Conservation (phyloP, 495 filamentous ascomycete genomes). For the Pseudevernia furfuracea region DNA sequence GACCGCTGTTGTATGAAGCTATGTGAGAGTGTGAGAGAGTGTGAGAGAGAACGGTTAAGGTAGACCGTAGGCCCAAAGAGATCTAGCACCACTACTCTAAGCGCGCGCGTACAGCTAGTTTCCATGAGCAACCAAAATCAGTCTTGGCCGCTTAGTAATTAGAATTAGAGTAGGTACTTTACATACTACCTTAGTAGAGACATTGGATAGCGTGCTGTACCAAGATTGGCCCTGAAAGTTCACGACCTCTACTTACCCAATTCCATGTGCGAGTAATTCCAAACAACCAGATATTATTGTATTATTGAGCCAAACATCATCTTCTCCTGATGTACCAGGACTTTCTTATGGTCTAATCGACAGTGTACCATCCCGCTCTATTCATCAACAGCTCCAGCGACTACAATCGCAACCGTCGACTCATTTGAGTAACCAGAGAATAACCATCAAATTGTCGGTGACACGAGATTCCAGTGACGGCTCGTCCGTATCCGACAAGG, state of each 20-base stretch:
- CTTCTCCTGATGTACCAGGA: neutral
- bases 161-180: too few relatives aligned
- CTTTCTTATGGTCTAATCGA: neutral
- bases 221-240: neutral
- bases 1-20: neutral
- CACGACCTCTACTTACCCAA: neutral
- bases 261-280: neutral
- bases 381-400: neutral
- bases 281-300: neutral
- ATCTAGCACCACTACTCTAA: neutral
- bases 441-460: constrained; percentile 60
- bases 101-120: too few relatives aligned
- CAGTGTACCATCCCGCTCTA: neutral
- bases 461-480: constrained; percentile 53
- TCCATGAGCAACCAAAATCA: too few relatives aligned
- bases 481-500: constrained; percentile 58
- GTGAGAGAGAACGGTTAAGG: too few relatives aligned
- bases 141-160: too few relatives aligned
- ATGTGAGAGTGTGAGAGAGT: too few relatives aligned
- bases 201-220: neutral
- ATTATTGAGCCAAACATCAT: neutral
- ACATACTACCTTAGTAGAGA: too few relatives aligned
- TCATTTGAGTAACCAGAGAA: neutral
- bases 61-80: neutral
- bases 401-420: neutral